Percentiles rank a stretch among this genome's conserved stretches.
Evolutionary conservation across 163 green algal species (phyloP).

Genomic region (Scenedesmus sp.): DNA sequence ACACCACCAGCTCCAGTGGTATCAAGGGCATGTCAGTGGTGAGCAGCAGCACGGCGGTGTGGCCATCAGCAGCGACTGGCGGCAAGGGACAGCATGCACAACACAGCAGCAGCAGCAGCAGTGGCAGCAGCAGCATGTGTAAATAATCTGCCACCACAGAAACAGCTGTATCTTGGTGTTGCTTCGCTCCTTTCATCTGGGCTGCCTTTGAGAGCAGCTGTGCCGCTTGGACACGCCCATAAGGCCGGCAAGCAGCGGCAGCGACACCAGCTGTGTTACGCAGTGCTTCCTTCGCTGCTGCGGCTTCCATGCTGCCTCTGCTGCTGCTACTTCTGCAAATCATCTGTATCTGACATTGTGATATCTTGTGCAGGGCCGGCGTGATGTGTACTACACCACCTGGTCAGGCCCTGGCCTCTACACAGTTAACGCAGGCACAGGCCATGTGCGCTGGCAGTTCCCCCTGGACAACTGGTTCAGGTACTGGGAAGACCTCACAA

Average conservation of each 20-base stretch:
- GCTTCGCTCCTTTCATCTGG: neutral
- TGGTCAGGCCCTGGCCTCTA: slow-evolving; percentile 50
- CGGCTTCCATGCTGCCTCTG: no score
- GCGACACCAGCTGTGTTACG: no score
- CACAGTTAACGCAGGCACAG: slow-evolving; percentile 18
- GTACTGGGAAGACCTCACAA: slow-evolving; percentile 19
- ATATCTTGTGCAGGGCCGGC: slow-evolving; percentile 3
- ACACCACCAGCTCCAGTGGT: slow-evolving; percentile 8
- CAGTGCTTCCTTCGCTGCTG: no score
- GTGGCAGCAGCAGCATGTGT: neutral
- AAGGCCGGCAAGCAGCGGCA: no score
- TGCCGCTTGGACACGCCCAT: no score
- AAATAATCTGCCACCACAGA: neutral
- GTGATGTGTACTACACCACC: slow-evolving; percentile 44
- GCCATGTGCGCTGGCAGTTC: slow-evolving; percentile 53
- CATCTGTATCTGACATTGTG: no score
- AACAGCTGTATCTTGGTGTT: neutral
- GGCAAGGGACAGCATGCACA: neutral
- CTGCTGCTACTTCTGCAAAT: no score
- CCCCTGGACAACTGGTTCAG: slow-evolving; percentile 45
- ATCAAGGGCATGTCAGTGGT: slow-evolving; percentile 36
- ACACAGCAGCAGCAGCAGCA: neutral
- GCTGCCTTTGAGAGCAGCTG: neutral
- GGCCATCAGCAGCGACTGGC: neutral
- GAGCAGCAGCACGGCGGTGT: neutral